phyloP scores from a whole-genome alignment of 306 rosid species.

The Cicer bijugum region DNA sequence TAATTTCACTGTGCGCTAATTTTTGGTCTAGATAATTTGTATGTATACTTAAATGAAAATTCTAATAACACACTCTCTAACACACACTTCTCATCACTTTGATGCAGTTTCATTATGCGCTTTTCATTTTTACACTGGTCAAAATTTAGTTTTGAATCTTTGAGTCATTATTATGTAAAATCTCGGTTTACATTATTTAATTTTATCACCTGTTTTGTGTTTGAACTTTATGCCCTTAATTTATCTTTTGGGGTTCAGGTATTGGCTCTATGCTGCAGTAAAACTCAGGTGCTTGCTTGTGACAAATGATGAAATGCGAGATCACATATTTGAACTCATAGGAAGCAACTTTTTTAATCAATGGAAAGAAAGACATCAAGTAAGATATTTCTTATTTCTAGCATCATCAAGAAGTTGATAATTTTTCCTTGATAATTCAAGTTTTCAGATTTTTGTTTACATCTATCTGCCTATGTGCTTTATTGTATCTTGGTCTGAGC shows the following conservation, averaged over 20 bases:
- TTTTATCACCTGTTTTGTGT: neutral
- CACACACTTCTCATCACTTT: neutral
- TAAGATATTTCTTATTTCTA: slow-evolving; percentile 46
- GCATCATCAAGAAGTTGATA: neutral
- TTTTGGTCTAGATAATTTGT: neutral
- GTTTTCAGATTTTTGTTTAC: slow-evolving; percentile 26
- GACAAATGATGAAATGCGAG: slow-evolving; percentile 96
- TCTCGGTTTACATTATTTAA: slow-evolving; percentile 8
- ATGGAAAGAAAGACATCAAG: slow-evolving; percentile 98
- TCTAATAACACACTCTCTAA: too few species aligned
- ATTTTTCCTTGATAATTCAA: neutral
- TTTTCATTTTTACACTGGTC: neutral
- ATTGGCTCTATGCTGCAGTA: slow-evolving; percentile 90
- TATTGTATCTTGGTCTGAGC: slow-evolving; percentile 6
- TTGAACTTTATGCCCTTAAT: neutral
- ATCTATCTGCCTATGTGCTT: neutral
- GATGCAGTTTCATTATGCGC: neutral
- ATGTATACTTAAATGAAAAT: neutral
- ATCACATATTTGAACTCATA: slow-evolving; percentile 87
- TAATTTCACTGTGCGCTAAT: neutral
- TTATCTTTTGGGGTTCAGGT: slow-evolving; percentile 57
- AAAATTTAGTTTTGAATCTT: slow-evolving; percentile 40
- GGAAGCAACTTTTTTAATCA: slow-evolving; percentile 79
- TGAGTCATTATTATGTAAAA: neutral
- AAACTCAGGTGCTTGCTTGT: slow-evolving; percentile 82